These are phyloP conservation scores for Penicillium sp. DNA, from an alignment of 2,329 filamentous ascomycete species.

Conservation along the genomic window DNA sequence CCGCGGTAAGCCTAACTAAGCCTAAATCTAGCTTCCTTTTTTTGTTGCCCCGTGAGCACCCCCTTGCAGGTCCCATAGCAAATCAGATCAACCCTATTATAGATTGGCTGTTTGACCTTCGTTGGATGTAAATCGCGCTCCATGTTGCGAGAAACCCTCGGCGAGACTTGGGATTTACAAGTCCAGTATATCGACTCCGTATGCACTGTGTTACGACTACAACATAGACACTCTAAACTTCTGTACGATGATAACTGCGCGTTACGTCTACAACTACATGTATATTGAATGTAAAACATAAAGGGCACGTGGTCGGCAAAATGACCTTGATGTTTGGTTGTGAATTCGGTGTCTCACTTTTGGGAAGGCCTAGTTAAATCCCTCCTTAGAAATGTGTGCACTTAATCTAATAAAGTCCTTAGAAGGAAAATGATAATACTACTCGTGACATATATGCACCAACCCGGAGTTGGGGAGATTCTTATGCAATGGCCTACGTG, in stretches of 20 bases:
- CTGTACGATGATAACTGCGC: background rate
- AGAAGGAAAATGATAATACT: background rate
- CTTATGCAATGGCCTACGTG: constrained; percentile 3
- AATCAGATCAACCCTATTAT: constrained; percentile 9
- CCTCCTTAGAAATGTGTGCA: too few relatives aligned
- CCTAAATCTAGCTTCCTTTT: constrained; percentile 1
- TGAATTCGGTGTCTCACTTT: background rate
- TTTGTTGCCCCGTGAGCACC: constrained; percentile 1
- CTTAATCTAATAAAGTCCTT: background rate
- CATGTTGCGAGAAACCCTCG: constrained; percentile 9
- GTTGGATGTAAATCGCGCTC: constrained; percentile 10
- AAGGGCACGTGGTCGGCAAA: background rate
- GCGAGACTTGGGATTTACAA: background rate
- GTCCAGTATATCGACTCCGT: too few relatives aligned
- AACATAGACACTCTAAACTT: background rate
- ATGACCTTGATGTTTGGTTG: background rate
- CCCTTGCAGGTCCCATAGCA: constrained; percentile 13
- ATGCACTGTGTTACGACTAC: background rate
- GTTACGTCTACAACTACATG: background rate
- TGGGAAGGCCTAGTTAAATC: background rate
- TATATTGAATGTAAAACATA: background rate
- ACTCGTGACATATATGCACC: background rate
- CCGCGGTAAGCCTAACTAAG: constrained; percentile 8
- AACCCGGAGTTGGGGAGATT: constrained; percentile 15
- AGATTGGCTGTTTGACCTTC: constrained; percentile 6